Conservation (phyloP, 768 basidiomycete species). For the Auriscalpium vulgare region DNA sequence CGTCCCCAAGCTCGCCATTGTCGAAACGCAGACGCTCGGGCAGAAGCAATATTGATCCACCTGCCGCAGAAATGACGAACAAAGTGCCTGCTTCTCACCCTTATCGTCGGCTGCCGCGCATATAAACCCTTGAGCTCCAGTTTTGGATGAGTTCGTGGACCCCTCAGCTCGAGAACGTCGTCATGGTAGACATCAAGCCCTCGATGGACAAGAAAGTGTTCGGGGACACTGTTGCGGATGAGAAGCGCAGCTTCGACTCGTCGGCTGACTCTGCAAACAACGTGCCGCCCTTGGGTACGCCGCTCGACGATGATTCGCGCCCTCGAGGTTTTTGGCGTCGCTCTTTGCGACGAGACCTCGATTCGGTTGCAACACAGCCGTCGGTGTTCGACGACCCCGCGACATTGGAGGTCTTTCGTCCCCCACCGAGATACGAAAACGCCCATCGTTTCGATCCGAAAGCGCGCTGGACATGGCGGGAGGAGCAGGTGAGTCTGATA, state of each 20-base stretch:
- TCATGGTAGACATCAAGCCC: background rate
- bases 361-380: conserved; percentile 50
- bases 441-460: conserved; percentile 53
- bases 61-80: background rate
- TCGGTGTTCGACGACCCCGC: conserved; percentile 55
- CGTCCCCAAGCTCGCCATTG: background rate
- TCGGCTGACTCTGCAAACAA: conserved; percentile 11
- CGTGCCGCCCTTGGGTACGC: conserved; percentile 4
- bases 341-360: conserved; percentile 29
- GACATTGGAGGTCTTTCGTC: conserved; percentile 42
- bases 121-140: background rate
- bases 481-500: conserved; percentile 40
- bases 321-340: conserved; percentile 24
- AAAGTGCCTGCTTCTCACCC: background rate
- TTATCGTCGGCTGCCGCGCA: background rate
- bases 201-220: conserved; percentile 5
- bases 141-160: background rate
- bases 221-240: conserved; percentile 4
- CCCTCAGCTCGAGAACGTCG: background rate
- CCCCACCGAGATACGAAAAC: conserved; percentile 50
- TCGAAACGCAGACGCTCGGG: background rate
- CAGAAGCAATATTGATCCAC: background rate
- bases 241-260: conserved; percentile 15
- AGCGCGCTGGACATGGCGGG: conserved; percentile 66
- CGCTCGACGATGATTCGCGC: conserved; percentile 11